Percentiles rank a stretch among this genome's conserved stretches.
Conservation (phyloP, 352 stramenopile species). For the Phytopythium sindhum region DNA sequence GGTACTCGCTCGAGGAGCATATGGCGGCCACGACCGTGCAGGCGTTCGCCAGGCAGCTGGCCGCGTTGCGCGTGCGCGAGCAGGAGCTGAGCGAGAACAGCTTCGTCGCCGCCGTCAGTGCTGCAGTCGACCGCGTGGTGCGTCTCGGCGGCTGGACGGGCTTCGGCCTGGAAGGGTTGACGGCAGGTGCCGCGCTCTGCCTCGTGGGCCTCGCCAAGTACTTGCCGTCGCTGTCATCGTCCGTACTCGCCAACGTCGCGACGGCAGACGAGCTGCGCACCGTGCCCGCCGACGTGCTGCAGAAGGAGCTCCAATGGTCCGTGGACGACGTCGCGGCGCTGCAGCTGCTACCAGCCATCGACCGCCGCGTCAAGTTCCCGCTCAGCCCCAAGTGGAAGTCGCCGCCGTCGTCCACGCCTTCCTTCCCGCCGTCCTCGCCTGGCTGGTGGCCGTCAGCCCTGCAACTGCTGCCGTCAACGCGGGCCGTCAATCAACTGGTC, state of each 20-base stretch:
- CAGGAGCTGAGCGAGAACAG: conserved; percentile 32
- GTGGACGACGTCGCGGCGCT: conserved; percentile 56
- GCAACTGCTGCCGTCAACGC: conserved; percentile 49
- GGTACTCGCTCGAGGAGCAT: conserved; percentile 69
- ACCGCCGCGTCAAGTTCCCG: conserved; percentile 32
- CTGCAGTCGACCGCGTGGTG: conserved; percentile 18
- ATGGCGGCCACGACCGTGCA: conserved; percentile 64
- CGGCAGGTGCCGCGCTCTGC: conserved; percentile 41
- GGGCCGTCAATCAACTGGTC: conserved; percentile 45
- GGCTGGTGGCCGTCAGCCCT: not conserved
- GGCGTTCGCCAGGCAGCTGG: conserved; percentile 42
- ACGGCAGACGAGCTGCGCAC: conserved; percentile 31
- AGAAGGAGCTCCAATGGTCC: conserved; percentile 48
- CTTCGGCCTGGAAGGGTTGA: conserved; percentile 74
- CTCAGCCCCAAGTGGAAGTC: conserved; percentile 25
- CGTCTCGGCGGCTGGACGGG: conserved; percentile 49
- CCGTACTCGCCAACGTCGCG: conserved; percentile 21
- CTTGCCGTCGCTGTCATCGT: conserved; percentile 6
- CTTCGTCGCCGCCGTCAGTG: conserved; percentile 39
- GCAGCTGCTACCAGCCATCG: conserved; percentile 9
- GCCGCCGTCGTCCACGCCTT: not conserved
- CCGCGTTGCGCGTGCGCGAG: conserved; percentile 30
- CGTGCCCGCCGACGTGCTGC: conserved; percentile 27
- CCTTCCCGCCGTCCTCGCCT: not conserved
- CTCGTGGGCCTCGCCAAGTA: conserved; percentile 63